phyloP scores from a whole-genome alignment of 768 basidiomycete genomes.

The Mycena capillaripes region DNA sequence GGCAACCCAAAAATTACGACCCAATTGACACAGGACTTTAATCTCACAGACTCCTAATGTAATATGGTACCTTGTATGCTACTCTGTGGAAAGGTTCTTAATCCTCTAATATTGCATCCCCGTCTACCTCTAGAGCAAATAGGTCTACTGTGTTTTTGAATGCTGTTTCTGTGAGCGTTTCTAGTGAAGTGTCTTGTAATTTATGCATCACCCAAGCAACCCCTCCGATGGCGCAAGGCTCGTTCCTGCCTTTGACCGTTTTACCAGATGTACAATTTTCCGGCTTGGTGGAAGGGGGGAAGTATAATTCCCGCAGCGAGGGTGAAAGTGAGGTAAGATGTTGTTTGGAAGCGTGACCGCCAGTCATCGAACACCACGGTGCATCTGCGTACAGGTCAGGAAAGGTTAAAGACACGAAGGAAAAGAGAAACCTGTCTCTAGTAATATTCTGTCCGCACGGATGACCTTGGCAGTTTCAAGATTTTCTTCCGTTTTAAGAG shows the following conservation, averaged over 20 bases:
- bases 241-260: conserved; percentile 83
- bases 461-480: conserved; percentile 67
- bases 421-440: conserved; percentile 76
- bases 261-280: conserved; percentile 72
- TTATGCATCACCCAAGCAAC: conserved; percentile 80
- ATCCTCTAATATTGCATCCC: neutral
- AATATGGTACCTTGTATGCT: neutral
- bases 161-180: conserved; percentile 67
- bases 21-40: conserved; percentile 41
- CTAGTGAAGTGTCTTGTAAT: conserved; percentile 62
- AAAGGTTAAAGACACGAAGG: neutral
- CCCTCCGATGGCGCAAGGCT: conserved; percentile 74
- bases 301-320: conserved; percentile 61
- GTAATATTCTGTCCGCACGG: conserved; percentile 70
- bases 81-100: neutral
- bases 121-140: conserved; percentile 65
- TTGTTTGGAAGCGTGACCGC: conserved; percentile 71
- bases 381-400: conserved; percentile 59
- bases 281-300: conserved; percentile 65
- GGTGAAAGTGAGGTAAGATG: conserved; percentile 64
- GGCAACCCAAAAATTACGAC: conserved; percentile 50
- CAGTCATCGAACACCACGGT: conserved; percentile 81
- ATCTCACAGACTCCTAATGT: neutral
- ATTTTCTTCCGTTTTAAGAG: conserved; percentile 80
- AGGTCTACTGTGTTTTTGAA: conserved; percentile 76